Base-by-base conservation (phyloP, 1,139 yeast genomes). In the Diutina pseudorugosa region DNA sequence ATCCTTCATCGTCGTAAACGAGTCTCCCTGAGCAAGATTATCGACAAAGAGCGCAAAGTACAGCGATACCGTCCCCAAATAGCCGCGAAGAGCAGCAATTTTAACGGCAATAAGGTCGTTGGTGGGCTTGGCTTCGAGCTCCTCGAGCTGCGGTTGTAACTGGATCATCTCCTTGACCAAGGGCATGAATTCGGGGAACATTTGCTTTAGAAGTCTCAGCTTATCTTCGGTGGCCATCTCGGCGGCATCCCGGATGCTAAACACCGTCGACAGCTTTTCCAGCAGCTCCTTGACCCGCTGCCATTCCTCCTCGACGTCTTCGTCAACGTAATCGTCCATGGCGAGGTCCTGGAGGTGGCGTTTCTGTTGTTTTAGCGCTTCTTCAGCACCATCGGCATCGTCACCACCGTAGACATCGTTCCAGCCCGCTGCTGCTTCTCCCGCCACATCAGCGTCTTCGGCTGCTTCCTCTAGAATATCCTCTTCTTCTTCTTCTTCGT, bases 381-480 rank as follows among this genome's bases (percentile, higher is more conserved):
- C 98, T 59, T 83, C 83, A 54, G 94, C 93, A 56, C 80, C 82
- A 6, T 88, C 87, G 47, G 67, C 76, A 33, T 85, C 91, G 41
- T 94, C 97, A 54, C 95, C 95, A 52, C 83, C 84, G 61, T 80
- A 93, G 66, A 89, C 91, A 59, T 86, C 83, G 51, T 98, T 98
- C 98, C 98, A 91, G n/a, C 19, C 49, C 18, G 21, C 49, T 6
- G 49, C 40, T 7, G 85, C 85, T 55, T 73, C 74, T 21, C 64
- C 71, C 36, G n/a, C n/a, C n/a, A n/a, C n/a, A n/a, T 75, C 83
- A 41, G 76, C 82, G 4, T 75, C 83, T 11, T 59, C 67, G 9
- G 75, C 79, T 44, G 71, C 82, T 1, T 68, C 79, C 1, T 67
- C 78, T 2, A n/a, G n/a, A n/a, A n/a, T n/a, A n/a, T 70, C 77